These are phyloP conservation scores for Stropharia rugosoannulata DNA, from an alignment of 768 basidiomycete genomes.

Conservation along the genomic window DNA sequence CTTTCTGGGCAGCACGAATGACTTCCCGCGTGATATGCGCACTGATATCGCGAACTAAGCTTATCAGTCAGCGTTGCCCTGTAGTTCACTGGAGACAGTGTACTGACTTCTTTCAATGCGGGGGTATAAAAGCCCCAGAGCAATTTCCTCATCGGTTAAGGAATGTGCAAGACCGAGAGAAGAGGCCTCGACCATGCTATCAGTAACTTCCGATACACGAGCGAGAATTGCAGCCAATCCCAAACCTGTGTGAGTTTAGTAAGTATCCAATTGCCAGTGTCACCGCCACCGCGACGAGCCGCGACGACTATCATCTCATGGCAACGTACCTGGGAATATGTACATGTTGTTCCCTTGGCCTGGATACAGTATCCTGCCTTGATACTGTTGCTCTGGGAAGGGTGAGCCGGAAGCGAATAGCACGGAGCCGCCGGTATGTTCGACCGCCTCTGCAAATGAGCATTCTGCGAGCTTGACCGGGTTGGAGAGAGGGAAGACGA, in stretches of 20 bases:
- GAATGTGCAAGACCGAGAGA: slow-evolving; percentile 78
- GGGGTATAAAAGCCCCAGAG: slow-evolving; percentile 75
- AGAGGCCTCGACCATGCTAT: slow-evolving; percentile 87
- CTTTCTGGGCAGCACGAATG: slow-evolving; percentile 78
- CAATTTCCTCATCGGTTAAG: slow-evolving; percentile 68
- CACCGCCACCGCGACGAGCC: background rate
- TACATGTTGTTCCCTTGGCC: slow-evolving; percentile 98
- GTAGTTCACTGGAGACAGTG: background rate
- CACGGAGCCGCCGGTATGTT: slow-evolving; percentile 68
- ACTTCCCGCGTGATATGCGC: slow-evolving; percentile 71
- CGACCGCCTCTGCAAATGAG: slow-evolving; percentile 74
- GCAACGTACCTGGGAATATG: slow-evolving; percentile 61
- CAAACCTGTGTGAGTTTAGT: slow-evolving; percentile 42
- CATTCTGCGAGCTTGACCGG: slow-evolving; percentile 82
- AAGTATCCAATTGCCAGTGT: slow-evolving; percentile 21
- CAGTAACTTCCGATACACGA: slow-evolving; percentile 68
- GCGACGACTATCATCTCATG: slow-evolving; percentile 7
- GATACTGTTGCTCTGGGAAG: slow-evolving; percentile 63
- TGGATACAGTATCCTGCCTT: slow-evolving; percentile 60
- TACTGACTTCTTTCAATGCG: slow-evolving; percentile 66
- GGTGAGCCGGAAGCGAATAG: slow-evolving; percentile 91
- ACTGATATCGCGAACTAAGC: slow-evolving; percentile 76
- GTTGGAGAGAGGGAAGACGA: slow-evolving; percentile 93
- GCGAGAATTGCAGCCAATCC: slow-evolving; percentile 80
- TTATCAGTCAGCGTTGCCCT: slow-evolving; percentile 4